phyloP scores from a whole-genome alignment of 768 basidiomycete species.

The Boletellus sp. region DNA sequence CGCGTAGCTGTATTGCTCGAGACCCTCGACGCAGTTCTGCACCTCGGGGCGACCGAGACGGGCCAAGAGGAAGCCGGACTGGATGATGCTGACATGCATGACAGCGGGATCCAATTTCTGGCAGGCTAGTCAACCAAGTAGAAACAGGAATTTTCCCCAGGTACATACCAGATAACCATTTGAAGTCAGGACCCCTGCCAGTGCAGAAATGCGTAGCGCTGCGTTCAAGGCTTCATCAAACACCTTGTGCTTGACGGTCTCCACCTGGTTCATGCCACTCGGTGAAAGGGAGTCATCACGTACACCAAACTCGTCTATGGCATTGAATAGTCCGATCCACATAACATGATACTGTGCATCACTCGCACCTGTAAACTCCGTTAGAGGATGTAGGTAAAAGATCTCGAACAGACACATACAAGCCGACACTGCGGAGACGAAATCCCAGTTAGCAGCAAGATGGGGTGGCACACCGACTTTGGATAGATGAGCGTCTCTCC shows the following conservation, averaged over 20 bases:
- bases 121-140: slow-evolving; percentile 5
- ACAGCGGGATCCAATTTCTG: slow-evolving; percentile 83
- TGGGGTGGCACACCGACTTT: slow-evolving; percentile 84
- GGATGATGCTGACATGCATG: slow-evolving; percentile 83
- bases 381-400: neutral
- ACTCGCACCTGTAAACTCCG: slow-evolving; percentile 53
- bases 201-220: slow-evolving; percentile 83
- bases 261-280: slow-evolving; percentile 54
- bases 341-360: slow-evolving; percentile 90
- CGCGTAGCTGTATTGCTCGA: slow-evolving; percentile 84
- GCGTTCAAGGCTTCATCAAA: slow-evolving; percentile 81
- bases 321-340: slow-evolving; percentile 83
- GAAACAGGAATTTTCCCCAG: slow-evolving; percentile 8
- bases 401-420: slow-evolving; percentile 36
- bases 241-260: slow-evolving; percentile 63
- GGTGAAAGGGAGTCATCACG: slow-evolving; percentile 47
- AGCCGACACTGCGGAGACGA: slow-evolving; percentile 69
- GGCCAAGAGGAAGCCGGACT: slow-evolving; percentile 79
- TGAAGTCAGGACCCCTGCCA: slow-evolving; percentile 78
- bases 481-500: slow-evolving; percentile 73
- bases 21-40: slow-evolving; percentile 74
- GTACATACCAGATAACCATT: slow-evolving; percentile 78
- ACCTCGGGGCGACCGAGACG: slow-evolving; percentile 81
- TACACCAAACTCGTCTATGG: slow-evolving; percentile 81
- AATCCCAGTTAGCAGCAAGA: slow-evolving; percentile 87